These are phyloP conservation scores for Zancudomyces culisetae DNA, from an alignment of 371 early-diverging fungal species.

Conservation along the genomic window DNA sequence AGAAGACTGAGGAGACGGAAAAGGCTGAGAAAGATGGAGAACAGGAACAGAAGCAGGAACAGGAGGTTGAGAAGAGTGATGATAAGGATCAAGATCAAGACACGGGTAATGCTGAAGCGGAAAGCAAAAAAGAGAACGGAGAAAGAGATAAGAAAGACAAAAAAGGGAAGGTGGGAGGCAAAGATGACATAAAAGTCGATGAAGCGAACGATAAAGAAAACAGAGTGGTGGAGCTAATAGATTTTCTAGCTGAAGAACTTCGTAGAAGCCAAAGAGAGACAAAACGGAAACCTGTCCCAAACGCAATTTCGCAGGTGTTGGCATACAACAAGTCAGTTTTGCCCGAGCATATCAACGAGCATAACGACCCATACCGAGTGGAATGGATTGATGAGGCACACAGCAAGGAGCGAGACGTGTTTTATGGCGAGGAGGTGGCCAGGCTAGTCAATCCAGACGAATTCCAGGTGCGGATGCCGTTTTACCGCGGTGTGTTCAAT, in stretches of 20 bases:
- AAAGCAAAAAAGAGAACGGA: constrained; percentile 20
- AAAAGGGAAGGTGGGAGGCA: not conserved
- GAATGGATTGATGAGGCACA: constrained; percentile 48
- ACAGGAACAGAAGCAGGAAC: not conserved
- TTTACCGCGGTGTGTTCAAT: constrained; percentile 54
- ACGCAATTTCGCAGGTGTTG: constrained; percentile 46
- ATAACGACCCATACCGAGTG: constrained; percentile 74
- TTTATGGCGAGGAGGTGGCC: constrained; percentile 1
- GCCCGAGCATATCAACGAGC: constrained; percentile 56
- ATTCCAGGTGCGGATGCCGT: constrained; percentile 35
- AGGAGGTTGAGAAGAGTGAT: constrained; percentile 2
- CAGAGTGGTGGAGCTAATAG: not conserved
- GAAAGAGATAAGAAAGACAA: constrained; percentile 1
- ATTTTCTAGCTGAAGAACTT: not conserved
- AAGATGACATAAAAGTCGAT: not conserved
- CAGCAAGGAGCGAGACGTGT: constrained; percentile 2
- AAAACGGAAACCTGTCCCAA: constrained; percentile 54
- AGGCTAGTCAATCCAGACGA: constrained; percentile 10
- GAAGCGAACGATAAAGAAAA: not conserved
- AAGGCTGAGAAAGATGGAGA: constrained; percentile 4
- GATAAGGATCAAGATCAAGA: constrained; percentile 4
- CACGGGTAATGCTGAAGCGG: constrained; percentile 2
- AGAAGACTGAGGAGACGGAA: not conserved
- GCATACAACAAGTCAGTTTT: constrained; percentile 44
- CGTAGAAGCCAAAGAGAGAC: constrained; percentile 40